Evolutionary conservation across 768 basidiomycete species (phyloP).

Genomic region (Leccinum arenicola): DNA sequence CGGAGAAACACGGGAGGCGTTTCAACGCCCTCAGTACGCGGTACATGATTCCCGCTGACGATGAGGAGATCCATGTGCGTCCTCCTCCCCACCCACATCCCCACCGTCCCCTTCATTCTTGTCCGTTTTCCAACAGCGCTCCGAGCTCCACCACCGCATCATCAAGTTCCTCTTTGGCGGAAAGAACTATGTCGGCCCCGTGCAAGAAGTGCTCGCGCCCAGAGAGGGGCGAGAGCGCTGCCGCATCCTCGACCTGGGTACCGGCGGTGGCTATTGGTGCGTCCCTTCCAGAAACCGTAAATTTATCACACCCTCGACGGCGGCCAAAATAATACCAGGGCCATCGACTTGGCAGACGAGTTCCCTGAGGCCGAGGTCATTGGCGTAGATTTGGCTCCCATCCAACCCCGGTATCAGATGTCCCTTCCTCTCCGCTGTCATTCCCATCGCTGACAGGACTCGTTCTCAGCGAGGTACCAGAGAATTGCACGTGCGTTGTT

Average conservation of each 20-base stretch:
- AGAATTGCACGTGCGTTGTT: slow-evolving; percentile 66
- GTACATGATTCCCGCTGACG: slow-evolving; percentile 66
- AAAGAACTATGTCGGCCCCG: slow-evolving; percentile 64
- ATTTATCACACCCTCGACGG: neutral
- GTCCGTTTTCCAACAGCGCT: slow-evolving; percentile 42
- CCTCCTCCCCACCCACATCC: neutral
- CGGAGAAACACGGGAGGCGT: slow-evolving; percentile 46
- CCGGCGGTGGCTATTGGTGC: slow-evolving; percentile 63
- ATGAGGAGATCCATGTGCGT: slow-evolving; percentile 60
- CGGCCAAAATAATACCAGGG: slow-evolving; percentile 40
- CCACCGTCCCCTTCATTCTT: slow-evolving; percentile 4
- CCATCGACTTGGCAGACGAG: slow-evolving; percentile 71
- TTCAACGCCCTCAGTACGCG: slow-evolving; percentile 53
- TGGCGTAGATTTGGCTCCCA: slow-evolving; percentile 69
- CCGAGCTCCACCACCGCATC: slow-evolving; percentile 59
- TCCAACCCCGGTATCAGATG: slow-evolving; percentile 58
- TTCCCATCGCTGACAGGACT: slow-evolving; percentile 13
- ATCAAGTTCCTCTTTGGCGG: slow-evolving; percentile 65
- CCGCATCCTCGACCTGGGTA: slow-evolving; percentile 64
- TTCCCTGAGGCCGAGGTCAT: slow-evolving; percentile 65
- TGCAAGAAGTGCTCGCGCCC: slow-evolving; percentile 50
- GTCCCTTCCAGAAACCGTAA: slow-evolving; percentile 10
- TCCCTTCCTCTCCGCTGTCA: neutral
- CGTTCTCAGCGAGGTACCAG: slow-evolving; percentile 53
- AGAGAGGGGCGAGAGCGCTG: slow-evolving; percentile 30